phyloP scores from a whole-genome alignment of 176 grass and related monocot genomes.

The Oryza australiensis region DNA sequence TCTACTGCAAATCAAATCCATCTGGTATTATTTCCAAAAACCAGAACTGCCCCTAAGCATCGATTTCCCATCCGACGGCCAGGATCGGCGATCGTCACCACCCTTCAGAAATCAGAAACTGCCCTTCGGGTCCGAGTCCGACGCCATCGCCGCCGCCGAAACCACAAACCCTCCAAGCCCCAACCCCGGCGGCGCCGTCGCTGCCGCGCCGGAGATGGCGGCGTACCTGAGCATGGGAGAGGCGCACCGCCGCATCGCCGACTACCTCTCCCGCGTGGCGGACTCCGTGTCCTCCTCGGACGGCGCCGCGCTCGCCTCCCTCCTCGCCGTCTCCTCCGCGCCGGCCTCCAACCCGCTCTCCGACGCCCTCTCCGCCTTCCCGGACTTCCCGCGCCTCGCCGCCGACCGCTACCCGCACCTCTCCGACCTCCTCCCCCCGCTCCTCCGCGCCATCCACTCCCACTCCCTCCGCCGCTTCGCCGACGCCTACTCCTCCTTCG shows the following conservation, averaged over 20 bases:
- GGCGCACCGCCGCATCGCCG: slow-evolving; percentile 75
- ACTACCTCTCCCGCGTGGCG: slow-evolving; percentile 63
- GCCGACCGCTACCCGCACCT: slow-evolving; percentile 58
- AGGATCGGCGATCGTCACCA: neutral
- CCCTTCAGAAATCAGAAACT: neutral
- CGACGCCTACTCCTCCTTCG: slow-evolving; percentile 78
- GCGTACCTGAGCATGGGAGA: slow-evolving; percentile 83
- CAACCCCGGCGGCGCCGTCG: neutral
- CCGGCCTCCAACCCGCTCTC: slow-evolving; percentile 50
- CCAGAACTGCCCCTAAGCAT: neutral
- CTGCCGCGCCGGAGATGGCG: slow-evolving; percentile 46
- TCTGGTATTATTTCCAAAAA: no score
- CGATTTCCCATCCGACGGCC: slow-evolving; percentile 16
- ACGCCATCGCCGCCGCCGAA: slow-evolving; percentile 2
- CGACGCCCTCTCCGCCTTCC: slow-evolving; percentile 68
- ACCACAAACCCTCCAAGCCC: slow-evolving; percentile 6
- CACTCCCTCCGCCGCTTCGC: slow-evolving; percentile 64
- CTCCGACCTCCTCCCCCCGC: slow-evolving; percentile 58
- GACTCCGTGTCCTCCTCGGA: slow-evolving; percentile 56
- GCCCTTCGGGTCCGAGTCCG: neutral
- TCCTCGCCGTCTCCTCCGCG: slow-evolving; percentile 62
- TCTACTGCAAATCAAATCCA: no score
- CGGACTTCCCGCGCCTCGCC: slow-evolving; percentile 61
- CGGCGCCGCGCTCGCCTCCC: slow-evolving; percentile 44
- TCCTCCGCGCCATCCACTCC: slow-evolving; percentile 75